A percentile compares a stretch with the other conserved stretches of the same genome.
Conservation (phyloP, 1,139 yeast species). For the Meyerozyma carpophila region DNA sequence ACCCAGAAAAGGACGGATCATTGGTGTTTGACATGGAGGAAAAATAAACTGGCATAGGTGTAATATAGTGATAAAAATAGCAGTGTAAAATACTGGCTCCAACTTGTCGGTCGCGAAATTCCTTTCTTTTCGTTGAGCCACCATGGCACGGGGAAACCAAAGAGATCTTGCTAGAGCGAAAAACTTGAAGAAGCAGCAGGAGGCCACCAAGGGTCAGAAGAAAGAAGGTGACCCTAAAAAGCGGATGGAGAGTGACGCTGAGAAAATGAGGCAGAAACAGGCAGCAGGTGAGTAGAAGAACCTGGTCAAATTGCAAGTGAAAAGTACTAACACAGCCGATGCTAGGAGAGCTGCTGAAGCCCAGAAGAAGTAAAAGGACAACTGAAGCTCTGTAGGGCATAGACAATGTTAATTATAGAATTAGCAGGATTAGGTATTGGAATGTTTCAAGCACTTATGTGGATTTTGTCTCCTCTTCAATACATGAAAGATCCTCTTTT, state of each 20-base stretch:
- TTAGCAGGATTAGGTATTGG: no score
- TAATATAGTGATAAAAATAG: background rate
- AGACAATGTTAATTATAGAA: no score
- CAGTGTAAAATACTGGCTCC: background rate
- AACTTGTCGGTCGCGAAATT: background rate
- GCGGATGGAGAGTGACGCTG: conserved; percentile 84
- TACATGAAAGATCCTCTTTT: no score
- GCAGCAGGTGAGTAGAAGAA: conserved; percentile 55
- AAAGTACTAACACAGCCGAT: conserved; percentile 1
- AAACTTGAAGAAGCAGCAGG: conserved; percentile 74
- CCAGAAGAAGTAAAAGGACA: background rate
- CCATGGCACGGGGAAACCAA: conserved; percentile 95
- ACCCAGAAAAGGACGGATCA: conserved; percentile 55
- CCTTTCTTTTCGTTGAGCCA: conserved; percentile 3
- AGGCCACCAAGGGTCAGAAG: conserved; percentile 52
- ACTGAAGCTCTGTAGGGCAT: background rate
- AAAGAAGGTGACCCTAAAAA: conserved; percentile 78
- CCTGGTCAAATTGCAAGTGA: background rate
- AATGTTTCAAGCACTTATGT: no score
- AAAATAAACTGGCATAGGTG: conserved; percentile 16
- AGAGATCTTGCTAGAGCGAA: conserved; percentile 91
- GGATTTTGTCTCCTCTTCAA: no score
- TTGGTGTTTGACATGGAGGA: conserved; percentile 65
- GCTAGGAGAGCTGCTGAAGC: conserved; percentile 1
- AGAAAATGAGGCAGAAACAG: conserved; percentile 82